Evolutionary conservation across 176 grass and related monocot genomes (phyloP).

Genomic region (Oryza nivara): DNA sequence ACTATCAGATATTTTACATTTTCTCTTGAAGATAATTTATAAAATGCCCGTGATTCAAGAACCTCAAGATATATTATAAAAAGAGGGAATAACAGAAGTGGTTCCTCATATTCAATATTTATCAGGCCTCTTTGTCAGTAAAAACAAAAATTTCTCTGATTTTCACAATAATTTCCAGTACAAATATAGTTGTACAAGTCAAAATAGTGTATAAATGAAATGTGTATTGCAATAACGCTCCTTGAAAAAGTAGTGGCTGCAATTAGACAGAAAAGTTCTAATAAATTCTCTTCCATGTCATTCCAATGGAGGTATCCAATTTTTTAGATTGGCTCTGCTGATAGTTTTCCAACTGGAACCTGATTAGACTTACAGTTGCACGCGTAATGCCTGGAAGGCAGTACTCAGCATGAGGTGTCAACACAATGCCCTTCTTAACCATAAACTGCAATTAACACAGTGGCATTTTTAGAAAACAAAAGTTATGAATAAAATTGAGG

Average conservation of each 20-base stretch:
- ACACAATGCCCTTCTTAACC: slow-evolving; percentile 91
- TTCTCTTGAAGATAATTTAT: neutral
- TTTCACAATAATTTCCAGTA: slow-evolving; percentile 5
- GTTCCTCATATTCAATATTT: neutral
- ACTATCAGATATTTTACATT: slow-evolving; percentile 9
- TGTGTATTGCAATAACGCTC: slow-evolving; percentile 18
- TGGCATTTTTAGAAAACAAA: slow-evolving; percentile 38
- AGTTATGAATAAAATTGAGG: neutral
- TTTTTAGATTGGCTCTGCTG: neutral
- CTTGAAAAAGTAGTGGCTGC: slow-evolving; percentile 12
- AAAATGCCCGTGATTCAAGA: slow-evolving; percentile 5
- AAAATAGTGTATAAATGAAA: slow-evolving; percentile 3
- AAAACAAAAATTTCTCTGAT: neutral
- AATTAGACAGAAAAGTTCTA: slow-evolving; percentile 6
- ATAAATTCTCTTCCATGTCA: slow-evolving; percentile 1
- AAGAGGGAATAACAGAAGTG: neutral
- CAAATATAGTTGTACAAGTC: slow-evolving; percentile 1
- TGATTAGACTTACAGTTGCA: slow-evolving; percentile 73
- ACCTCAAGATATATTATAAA: neutral
- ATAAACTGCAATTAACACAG: slow-evolving; percentile 73
- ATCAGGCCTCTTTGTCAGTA: neutral
- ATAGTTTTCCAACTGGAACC: slow-evolving; percentile 18
- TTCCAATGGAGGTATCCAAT: slow-evolving; percentile 2
- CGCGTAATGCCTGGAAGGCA: slow-evolving; percentile 98
- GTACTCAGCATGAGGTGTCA: slow-evolving; percentile 99